Percentiles rank a stretch among this genome's conserved stretches.
phyloP scores from a whole-genome alignment of 129 eudicot species.

The Rutidosis leptorrhynchoides region DNA sequence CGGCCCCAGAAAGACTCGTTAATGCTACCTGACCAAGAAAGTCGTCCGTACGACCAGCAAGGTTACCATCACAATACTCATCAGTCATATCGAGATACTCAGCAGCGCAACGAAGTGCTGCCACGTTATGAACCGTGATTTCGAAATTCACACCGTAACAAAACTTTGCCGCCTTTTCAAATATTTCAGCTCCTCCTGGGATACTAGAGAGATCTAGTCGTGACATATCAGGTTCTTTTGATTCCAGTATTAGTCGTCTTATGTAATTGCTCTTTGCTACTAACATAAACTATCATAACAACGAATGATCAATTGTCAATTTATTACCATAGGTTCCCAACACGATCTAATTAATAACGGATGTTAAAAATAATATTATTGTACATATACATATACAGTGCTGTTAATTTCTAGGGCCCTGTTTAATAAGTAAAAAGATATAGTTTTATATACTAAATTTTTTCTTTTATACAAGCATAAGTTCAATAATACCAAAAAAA shows the following conservation, averaged over 20 bases:
- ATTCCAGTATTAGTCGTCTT: constrained; percentile 63
- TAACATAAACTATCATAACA: constrained; percentile 70
- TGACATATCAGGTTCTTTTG: constrained; percentile 61
- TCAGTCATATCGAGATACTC: constrained; percentile 96
- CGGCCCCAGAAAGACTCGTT: constrained; percentile 79
- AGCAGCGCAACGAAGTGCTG: constrained; percentile 91
- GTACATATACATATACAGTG: no score
- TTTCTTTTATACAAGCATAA: no score
- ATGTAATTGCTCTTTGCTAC: constrained; percentile 95
- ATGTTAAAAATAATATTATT: no score
- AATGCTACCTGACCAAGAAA: constrained; percentile 83
- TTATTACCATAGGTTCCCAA: not conserved
- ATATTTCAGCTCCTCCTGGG: constrained; percentile 87
- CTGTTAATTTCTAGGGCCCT: no score
- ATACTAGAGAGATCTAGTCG: constrained; percentile 69
- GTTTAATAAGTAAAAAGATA: no score
- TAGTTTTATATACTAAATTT: no score
- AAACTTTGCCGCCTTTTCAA: constrained; percentile 87
- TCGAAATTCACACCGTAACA: constrained; percentile 96
- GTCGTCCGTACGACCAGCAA: constrained; percentile 81
- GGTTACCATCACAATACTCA: constrained; percentile 72
- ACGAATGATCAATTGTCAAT: not conserved
- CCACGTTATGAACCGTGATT: constrained; percentile 94
- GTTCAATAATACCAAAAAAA: no score
- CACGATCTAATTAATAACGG: not conserved